Base-by-base conservation (phyloP, 441 rosid species). In the Aleurites moluccanus region DNA sequence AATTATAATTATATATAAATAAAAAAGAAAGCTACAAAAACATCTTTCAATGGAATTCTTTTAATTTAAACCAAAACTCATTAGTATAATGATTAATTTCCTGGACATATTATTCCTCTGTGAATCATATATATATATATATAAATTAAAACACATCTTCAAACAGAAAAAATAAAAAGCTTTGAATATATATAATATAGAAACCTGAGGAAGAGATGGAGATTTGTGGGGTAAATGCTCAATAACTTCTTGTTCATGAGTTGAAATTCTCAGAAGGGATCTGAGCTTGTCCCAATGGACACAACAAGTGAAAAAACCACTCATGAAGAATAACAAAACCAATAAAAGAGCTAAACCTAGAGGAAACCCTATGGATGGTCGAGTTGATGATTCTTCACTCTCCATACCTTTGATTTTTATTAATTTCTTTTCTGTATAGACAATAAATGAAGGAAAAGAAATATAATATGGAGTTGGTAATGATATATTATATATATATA, bases 331-430 rank as follows among this genome's bases (percentile, higher is more conserved):
- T 30, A 88, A 55, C 42, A 77, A 15, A 35, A 82, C 8, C 60
- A 85, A 25, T 15, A 86, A 79, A 64, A 88, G 78, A 35, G 75
- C 85, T 21, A 84, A 76, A 28, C 86, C 88, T 11, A 86, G 72
- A 35, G 86, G 91, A 57, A 86, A 86, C 14, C 83, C 78, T 33
- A 88, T 40, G n/a, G 82, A 64, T 20, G 87, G 86, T 55, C 81
- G 80, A 14, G 27, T 67, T 30, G 81, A 6, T 13, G 40, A 6
- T 38, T 75, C 81, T 64, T 78, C 84, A 16, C 61, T 77, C 73
- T 63, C 81, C 86, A 81, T 50, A 30, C 23, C 25, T 18, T 13
- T 30, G 33, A 30, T 30, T 16, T 63, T 25, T 1, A 0, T 21
- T 35, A 38, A 16, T 10, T 5, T 21, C 20, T 52, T 21, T 20